Base-by-base conservation (phyloP, 768 basidiomycete genomes). In the Pleurotus giganteus region DNA sequence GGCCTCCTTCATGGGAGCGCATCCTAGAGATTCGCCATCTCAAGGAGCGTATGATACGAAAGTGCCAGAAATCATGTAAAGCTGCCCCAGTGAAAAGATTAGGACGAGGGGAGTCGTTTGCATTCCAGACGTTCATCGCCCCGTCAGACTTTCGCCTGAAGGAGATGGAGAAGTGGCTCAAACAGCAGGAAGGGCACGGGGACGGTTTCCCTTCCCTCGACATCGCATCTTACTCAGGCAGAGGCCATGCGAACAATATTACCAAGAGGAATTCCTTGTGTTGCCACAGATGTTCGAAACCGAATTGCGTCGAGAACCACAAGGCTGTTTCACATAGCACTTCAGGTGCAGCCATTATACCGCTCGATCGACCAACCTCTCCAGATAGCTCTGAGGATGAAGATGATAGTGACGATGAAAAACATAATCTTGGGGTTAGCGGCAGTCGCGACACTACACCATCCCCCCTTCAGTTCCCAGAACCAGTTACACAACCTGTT, bases 21-120 rank as follows among this genome's bases (percentile, higher is more conserved):
- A 79, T 90, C 62, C 73, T 87, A 58, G 79, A 88, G 65, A 86
- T 90, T 45, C 86, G 88, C 12, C 88, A 83, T 59, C 74, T 90
- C 62, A 90, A 90, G 72, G 88, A 90, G 66, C 80, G 88, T 56
- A 88, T 89, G 87, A 83, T 89, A 58, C 84, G 87, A 67, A 90
- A 89, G 63, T 89, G 86, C 64, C 82, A 83, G 59, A 81, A 84
- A 53, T 70, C 89, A 19, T 41, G 79, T 81, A 42, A 82, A 78
- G 58, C 68, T 53, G 70, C 78, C 11, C 64, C 74, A 27, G 65
- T 71, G 24, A 74, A 68, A 39, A 68, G 74, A 53, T 60, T 72
- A 50, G 69, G 71, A 17, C 62, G 65, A n/a, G 65, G 73, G 47
- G 66, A 74, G 29, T 66, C 68, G 15, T 69, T 74, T 51, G 72